These are phyloP conservation scores for Ettlia oleoabundans DNA, from an alignment of 139 green algal species.

Conservation along the genomic window DNA sequence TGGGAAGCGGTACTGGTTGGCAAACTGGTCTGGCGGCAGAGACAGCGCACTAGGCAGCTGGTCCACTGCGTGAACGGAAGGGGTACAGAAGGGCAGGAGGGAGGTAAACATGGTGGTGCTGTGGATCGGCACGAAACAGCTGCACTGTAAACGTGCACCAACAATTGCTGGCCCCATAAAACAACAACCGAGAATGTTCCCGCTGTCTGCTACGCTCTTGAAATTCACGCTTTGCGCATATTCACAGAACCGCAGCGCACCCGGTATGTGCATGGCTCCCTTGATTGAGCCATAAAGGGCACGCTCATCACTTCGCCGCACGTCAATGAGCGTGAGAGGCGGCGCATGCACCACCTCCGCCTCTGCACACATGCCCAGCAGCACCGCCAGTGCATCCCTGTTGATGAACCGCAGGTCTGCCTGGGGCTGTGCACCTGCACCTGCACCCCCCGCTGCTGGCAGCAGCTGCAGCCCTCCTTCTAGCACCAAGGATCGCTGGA, in stretches of 20 bases:
- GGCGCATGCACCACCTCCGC: constrained; percentile 9
- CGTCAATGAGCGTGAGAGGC: constrained; percentile 58
- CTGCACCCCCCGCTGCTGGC: no score
- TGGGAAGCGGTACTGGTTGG: constrained; percentile 59
- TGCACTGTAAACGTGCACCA: no score
- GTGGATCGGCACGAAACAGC: no score
- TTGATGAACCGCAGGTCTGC: constrained; percentile 49
- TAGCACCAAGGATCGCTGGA: constrained; percentile 43
- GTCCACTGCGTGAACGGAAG: constrained; percentile 33
- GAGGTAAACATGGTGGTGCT: no score
- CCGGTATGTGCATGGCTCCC: constrained; percentile 58
- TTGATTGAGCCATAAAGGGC: constrained; percentile 76
- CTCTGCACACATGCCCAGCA: constrained; percentile 13
- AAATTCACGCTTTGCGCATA: not conserved
- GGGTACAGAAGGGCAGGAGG: not conserved
- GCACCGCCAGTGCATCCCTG: constrained; percentile 50
- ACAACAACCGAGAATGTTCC: no score
- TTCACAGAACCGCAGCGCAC: not conserved
- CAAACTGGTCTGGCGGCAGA: constrained; percentile 49
- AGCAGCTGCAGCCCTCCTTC: constrained; percentile 39
- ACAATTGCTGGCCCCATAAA: no score
- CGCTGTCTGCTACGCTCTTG: not conserved
- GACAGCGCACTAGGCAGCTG: constrained; percentile 55
- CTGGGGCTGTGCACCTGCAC: constrained; percentile 33
- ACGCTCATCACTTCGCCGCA: constrained; percentile 80